Evolutionary conservation across 495 filamentous ascomycete species (phyloP).

Genomic region (Trichocladium uniseriatum): DNA sequence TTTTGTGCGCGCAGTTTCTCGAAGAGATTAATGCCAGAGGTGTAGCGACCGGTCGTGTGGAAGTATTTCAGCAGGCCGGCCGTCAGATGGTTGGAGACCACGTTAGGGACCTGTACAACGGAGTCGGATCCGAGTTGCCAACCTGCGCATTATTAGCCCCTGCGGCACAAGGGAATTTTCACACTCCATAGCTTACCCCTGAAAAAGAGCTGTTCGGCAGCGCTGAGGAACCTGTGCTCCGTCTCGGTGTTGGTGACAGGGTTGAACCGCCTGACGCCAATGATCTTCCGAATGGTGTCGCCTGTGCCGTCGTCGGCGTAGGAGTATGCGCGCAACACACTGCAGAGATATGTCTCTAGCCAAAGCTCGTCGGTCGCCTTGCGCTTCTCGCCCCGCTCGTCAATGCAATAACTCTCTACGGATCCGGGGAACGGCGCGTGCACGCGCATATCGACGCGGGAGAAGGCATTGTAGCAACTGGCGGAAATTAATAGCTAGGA

Average conservation of each 20-base stretch:
- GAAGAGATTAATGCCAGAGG: constrained; percentile 95
- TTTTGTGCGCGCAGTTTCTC: constrained; percentile 88
- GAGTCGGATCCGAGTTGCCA: constrained; percentile 95
- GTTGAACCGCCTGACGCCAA: constrained; percentile 91
- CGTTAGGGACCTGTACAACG: constrained; percentile 92
- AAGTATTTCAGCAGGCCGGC: constrained; percentile 93
- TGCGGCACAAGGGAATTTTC: neutral
- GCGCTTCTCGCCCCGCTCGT: constrained; percentile 89
- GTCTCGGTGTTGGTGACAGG: constrained; percentile 94
- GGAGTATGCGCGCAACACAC: constrained; percentile 82
- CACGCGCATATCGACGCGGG: constrained; percentile 94
- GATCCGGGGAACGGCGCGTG: constrained; percentile 92
- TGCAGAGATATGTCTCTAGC: constrained; percentile 96
- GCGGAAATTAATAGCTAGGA: constrained; percentile 1
- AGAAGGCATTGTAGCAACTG: constrained; percentile 99
- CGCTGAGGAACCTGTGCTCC: constrained; percentile 92
- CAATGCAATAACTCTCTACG: constrained; percentile 91
- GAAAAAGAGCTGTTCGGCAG: constrained; percentile 92
- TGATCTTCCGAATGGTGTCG: constrained; percentile 84
- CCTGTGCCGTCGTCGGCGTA: constrained; percentile 93
- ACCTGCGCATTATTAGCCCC: constrained; percentile 39
- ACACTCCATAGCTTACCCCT: constrained; percentile 49
- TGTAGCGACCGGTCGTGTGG: constrained; percentile 85
- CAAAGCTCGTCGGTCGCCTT: constrained; percentile 86
- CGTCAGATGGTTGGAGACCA: constrained; percentile 92